Evolutionary conservation across 2,329 filamentous ascomycete species (phyloP).

Genomic region (Grosmannia serpens): DNA sequence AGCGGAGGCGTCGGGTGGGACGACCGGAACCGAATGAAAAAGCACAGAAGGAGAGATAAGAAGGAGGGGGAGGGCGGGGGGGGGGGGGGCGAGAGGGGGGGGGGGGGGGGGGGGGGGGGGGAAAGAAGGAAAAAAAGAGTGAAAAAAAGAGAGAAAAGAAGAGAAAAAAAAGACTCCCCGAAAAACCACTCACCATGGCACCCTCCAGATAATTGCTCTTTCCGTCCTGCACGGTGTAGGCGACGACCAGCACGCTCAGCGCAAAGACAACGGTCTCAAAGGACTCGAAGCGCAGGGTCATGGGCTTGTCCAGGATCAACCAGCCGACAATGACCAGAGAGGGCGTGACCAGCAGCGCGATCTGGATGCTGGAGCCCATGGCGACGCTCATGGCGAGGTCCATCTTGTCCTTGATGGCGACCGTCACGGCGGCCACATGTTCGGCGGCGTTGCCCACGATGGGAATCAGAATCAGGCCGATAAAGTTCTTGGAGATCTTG

Average conservation of each 20-base stretch:
- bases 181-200: conserved; percentile 44
- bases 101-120: too few relatives aligned
- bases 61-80: too few relatives aligned
- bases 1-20: too few relatives aligned
- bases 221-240: conserved; percentile 67
- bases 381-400: conserved; percentile 67
- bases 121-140: too few relatives aligned
- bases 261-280: conserved; percentile 72
- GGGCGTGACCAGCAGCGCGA: conserved; percentile 69
- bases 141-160: too few relatives aligned
- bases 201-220: conserved; percentile 79
- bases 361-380: conserved; percentile 73
- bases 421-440: conserved; percentile 71
- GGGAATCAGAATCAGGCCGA: conserved; percentile 68
- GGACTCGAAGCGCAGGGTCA: conserved; percentile 72
- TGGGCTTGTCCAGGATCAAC: conserved; percentile 57
- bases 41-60: conserved; percentile 18
- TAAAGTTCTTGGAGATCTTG: conserved; percentile 58
- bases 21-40: too few relatives aligned
- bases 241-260: conserved; percentile 63
- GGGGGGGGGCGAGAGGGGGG: too few relatives aligned
- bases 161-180: not conserved
- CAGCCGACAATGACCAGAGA: conserved; percentile 71
- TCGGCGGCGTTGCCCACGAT: conserved; percentile 79
- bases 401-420: conserved; percentile 69